A percentile compares a stretch with the other conserved stretches of the same genome.
These are phyloP conservation scores for Thymus mandschuricus DNA, from an alignment of 257 asterid species.

Conservation along the genomic window DNA sequence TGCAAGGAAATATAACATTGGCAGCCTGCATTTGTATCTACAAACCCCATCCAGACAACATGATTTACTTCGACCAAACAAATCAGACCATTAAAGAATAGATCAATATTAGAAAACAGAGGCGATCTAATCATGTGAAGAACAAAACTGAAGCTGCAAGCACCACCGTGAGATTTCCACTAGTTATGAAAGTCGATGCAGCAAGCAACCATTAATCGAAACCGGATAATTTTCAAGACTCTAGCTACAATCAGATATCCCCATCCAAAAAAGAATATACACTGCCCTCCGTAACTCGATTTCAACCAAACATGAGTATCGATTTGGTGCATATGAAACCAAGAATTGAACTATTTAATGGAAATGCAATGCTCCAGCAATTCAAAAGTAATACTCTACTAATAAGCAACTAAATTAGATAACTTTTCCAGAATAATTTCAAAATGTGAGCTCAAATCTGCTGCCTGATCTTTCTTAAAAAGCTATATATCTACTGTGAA, in stretches of 20 bases:
- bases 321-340: slow-evolving; percentile 23
- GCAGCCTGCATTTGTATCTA: neutral
- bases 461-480: neutral
- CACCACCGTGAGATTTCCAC: slow-evolving; percentile 4
- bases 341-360: slow-evolving; percentile 22
- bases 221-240: neutral
- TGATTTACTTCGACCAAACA: slow-evolving; percentile 5
- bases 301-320: neutral
- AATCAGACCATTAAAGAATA: neutral
- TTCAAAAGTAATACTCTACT: neutral
- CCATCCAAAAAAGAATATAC: slow-evolving; percentile 17
- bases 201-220: too few species aligned
- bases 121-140: neutral
- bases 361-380: slow-evolving; percentile 2
- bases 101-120: neutral
- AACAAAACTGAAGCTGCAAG: slow-evolving; percentile 4
- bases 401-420: slow-evolving; percentile 15
- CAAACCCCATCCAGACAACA: slow-evolving; percentile 19
- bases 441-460: slow-evolving; percentile 21
- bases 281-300: slow-evolving; percentile 22
- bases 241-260: slow-evolving; percentile 18
- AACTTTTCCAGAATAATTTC: slow-evolving; percentile 1
- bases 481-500: slow-evolving; percentile 1
- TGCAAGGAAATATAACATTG: slow-evolving; percentile 1
- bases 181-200: neutral